A percentile compares a stretch with the other conserved stretches of the same genome.
These are phyloP conservation scores for Wickerhamomyces strasburgensis DNA, from an alignment of 805 yeast species.

Conservation along the genomic window DNA sequence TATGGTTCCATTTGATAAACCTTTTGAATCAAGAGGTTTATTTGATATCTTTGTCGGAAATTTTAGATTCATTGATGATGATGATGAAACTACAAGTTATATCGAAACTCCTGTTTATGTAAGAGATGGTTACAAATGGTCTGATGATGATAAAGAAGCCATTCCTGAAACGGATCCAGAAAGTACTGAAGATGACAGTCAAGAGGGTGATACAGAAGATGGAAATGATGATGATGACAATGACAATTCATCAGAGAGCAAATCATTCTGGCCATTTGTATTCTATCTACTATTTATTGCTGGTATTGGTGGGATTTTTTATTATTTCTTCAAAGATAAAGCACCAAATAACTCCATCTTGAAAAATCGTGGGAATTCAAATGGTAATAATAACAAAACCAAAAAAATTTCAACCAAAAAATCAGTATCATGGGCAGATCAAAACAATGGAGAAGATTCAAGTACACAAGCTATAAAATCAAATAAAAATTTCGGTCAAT, in stretches of 20 bases:
- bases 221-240: constrained; percentile 5
- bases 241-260: constrained; percentile 6
- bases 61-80: constrained; percentile 14
- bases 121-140: constrained; percentile 4
- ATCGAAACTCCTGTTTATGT: constrained; percentile 24
- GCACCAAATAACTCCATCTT: constrained; percentile 19
- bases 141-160: constrained; percentile 8
- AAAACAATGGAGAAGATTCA: constrained; percentile 19
- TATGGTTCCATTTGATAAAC: constrained; percentile 88
- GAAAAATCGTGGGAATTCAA: constrained; percentile 6
- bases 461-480: constrained; percentile 4
- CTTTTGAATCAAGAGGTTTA: constrained; percentile 64
- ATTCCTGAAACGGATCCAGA: too few relatives aligned
- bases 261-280: constrained; percentile 22
- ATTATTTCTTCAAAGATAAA: constrained; percentile 16
- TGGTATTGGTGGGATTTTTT: constrained; percentile 16
- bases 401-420: constrained; percentile 18
- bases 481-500: constrained; percentile 13
- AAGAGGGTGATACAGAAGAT: constrained; percentile 1
- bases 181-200: constrained; percentile 3
- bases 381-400: constrained; percentile 6
- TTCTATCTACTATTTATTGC: constrained; percentile 18
- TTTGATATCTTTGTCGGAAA: constrained; percentile 43
- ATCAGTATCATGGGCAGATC: constrained; percentile 36
- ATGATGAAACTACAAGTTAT: constrained; percentile 7